Conservation (phyloP, 1,284 basidiomycete species). For the Heterobasidion occidentale region DNA sequence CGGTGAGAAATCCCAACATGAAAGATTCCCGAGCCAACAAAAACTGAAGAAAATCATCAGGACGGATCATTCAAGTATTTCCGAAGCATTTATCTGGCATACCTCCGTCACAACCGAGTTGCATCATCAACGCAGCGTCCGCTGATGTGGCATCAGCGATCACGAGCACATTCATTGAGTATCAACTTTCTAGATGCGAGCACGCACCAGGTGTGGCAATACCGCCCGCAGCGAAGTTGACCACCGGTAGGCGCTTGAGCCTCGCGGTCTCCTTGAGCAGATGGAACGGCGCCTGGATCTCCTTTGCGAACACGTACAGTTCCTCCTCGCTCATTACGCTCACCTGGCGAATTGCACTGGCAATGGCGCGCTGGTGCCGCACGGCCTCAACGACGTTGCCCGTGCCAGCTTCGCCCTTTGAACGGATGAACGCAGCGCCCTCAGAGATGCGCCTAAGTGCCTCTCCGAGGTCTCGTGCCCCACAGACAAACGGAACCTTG, state of each 20-base stretch:
- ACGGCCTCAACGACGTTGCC: conserved; percentile 98
- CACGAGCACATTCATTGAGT: not conserved
- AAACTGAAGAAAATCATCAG: conserved; percentile 42
- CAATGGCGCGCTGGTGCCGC: conserved; percentile 82
- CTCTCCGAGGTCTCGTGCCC: conserved; percentile 79
- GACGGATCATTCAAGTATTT: not conserved
- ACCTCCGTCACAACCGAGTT: conserved; percentile 97
- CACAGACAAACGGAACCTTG: conserved; percentile 86
- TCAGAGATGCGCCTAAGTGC: conserved; percentile 95
- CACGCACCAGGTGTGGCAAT: conserved; percentile 85
- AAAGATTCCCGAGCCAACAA: conserved; percentile 94
- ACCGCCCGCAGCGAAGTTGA: conserved; percentile 94
- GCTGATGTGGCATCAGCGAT: conserved; percentile 32
- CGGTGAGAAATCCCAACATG: conserved; percentile 51
- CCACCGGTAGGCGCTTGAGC: conserved; percentile 90
- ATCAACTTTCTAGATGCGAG: not conserved
- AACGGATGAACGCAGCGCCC: conserved; percentile 95
- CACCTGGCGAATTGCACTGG: conserved; percentile 80
- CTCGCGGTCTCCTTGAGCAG: conserved; percentile 94
- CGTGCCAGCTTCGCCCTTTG: conserved; percentile 96
- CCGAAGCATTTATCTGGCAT: conserved; percentile 19
- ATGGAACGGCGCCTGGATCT: conserved; percentile 94
- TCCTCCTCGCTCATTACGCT: conserved; percentile 92
- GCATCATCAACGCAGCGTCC: conserved; percentile 99
- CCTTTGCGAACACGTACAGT: conserved; percentile 91